Percentiles rank a stretch among this genome's conserved stretches.
phyloP scores from a whole-genome alignment of 257 asterid species.

The Solanum medicagineum region DNA sequence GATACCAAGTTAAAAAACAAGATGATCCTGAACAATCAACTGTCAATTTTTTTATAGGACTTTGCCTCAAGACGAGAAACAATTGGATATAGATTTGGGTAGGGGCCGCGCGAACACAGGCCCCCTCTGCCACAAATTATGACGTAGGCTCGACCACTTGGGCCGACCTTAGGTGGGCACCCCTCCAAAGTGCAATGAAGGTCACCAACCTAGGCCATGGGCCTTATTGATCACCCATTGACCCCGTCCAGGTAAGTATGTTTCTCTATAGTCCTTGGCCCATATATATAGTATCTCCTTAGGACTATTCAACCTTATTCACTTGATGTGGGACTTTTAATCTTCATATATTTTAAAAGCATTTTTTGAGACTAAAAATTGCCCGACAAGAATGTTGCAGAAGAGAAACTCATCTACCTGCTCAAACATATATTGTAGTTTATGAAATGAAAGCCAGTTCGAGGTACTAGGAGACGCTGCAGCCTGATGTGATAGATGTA shows the following conservation, averaged over 20 bases:
- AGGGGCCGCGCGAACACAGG: background rate
- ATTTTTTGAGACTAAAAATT: too few species aligned
- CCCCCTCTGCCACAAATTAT: background rate
- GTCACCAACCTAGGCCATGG: constrained; percentile 12
- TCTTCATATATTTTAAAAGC: too few species aligned
- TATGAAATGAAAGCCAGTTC: background rate
- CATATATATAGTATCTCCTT: too few species aligned
- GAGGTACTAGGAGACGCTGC: background rate
- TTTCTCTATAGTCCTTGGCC: rapidly evolving
- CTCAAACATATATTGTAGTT: background rate
- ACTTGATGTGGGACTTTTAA: too few species aligned
- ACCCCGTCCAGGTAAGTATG: constrained; percentile 24
- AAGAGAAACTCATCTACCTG: too few species aligned
- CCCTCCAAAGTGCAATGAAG: constrained; percentile 23
- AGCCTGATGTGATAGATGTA: background rate
- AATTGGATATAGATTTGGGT: background rate
- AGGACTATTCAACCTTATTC: too few species aligned
- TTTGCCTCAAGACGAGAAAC: too few species aligned
- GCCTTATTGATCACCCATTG: constrained; percentile 1
- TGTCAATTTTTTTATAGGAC: too few species aligned
- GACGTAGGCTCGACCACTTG: constrained; percentile 24
- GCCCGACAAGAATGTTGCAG: too few species aligned
- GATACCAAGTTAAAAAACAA: too few species aligned
- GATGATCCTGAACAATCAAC: too few species aligned
- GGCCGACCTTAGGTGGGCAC: constrained; percentile 24